phyloP scores from a whole-genome alignment of 345 rosid species.

The Microcos paniculata region DNA sequence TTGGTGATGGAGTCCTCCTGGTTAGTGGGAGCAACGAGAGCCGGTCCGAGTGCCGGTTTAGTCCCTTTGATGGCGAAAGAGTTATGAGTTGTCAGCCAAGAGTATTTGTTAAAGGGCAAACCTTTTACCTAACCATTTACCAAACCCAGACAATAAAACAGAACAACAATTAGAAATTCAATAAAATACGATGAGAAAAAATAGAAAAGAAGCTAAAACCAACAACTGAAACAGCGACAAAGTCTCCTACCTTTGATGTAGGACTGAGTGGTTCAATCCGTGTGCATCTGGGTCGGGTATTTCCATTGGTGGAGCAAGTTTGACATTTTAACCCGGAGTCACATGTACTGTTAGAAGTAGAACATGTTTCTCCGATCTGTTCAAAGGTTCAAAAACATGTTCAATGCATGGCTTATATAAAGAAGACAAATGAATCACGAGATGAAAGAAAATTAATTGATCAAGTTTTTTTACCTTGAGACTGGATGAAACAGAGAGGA shows the following conservation, averaged over 20 bases:
- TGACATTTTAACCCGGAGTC: constrained; percentile 81
- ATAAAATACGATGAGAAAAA: neutral
- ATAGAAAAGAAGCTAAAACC: neutral
- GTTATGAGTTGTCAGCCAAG: constrained; percentile 95
- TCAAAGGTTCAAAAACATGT: neutral
- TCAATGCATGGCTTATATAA: neutral
- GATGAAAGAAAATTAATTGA: neutral
- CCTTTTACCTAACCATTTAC: constrained; percentile 61
- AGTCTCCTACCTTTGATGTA: constrained; percentile 56
- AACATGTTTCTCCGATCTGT: constrained; percentile 90
- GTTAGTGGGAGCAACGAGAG: constrained; percentile 52
- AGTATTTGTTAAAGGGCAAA: constrained; percentile 79
- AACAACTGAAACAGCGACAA: neutral
- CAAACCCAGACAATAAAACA: constrained; percentile 33
- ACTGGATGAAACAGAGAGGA: constrained; percentile 28
- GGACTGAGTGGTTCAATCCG: constrained; percentile 70
- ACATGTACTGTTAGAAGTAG: constrained; percentile 44
- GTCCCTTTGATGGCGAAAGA: constrained; percentile 56
- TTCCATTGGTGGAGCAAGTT: constrained; percentile 65
- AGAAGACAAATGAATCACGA: neutral
- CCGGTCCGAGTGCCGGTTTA: constrained; percentile 46
- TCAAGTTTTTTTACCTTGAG: constrained; percentile 29
- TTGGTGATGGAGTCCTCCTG: constrained; percentile 82
- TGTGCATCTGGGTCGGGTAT: constrained; percentile 74
- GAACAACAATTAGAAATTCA: neutral